phyloP scores from a whole-genome alignment of 805 yeast species.

The Cyberlindnera samutprakarnensis region DNA sequence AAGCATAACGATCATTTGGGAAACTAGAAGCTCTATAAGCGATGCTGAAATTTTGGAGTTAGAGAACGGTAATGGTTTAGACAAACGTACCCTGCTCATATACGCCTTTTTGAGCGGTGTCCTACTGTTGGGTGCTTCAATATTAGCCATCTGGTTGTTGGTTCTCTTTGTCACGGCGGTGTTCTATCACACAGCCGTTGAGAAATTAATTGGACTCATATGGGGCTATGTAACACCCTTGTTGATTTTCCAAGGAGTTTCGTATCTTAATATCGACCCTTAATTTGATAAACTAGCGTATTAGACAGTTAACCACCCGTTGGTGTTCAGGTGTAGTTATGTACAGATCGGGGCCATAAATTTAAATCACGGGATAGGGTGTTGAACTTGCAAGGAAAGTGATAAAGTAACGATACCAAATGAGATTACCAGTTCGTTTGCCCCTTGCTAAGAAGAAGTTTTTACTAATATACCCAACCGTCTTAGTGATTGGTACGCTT shows the following conservation, averaged over 20 bases:
- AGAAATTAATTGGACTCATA: conserved; percentile 6
- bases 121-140: background rate
- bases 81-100: background rate
- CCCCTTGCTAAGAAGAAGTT: too few species aligned
- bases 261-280: background rate
- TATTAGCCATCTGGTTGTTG: conserved; percentile 8
- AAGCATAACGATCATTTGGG: conserved; percentile 4
- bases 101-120: conserved; percentile 1
- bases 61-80: background rate
- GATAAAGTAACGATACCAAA: too few species aligned
- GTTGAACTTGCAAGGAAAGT: too few species aligned
- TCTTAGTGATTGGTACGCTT: conserved; percentile 3
- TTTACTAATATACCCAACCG: background rate
- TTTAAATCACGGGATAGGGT: too few species aligned
- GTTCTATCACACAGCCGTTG: conserved; percentile 10
- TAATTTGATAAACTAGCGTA: too few species aligned
- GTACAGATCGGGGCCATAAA: too few species aligned
- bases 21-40: conserved; percentile 2
- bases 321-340: too few species aligned
- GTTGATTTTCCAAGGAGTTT: background rate
- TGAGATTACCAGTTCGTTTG: too few species aligned
- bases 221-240: conserved; percentile 6
- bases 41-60: conserved; percentile 1
- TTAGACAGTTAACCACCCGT: too few species aligned
- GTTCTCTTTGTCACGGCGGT: conserved; percentile 9